Percentiles rank a stretch among this genome's conserved stretches.
These are phyloP conservation scores for Peziza echinospora DNA, from an alignment of 495 filamentous ascomycete genomes.

Conservation along the genomic window DNA sequence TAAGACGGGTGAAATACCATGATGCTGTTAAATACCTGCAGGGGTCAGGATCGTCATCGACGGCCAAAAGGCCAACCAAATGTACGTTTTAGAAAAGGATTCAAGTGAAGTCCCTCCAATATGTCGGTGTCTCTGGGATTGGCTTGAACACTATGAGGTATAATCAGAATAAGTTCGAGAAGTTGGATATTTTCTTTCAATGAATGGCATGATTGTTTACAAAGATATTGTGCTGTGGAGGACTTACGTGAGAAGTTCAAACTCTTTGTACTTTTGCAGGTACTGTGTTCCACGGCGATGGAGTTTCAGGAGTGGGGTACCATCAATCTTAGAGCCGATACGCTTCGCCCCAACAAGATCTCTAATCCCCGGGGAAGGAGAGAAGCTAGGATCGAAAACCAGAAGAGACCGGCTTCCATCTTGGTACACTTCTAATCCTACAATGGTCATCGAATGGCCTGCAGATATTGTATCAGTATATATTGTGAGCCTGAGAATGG, in stretches of 20 bases:
- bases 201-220: too few relatives aligned
- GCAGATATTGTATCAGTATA: background rate
- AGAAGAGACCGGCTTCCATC: conserved; percentile 50
- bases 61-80: too few relatives aligned
- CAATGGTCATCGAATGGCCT: conserved; percentile 83
- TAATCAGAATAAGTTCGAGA: too few relatives aligned
- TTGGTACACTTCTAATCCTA: conserved; percentile 53
- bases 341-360: conserved; percentile 29
- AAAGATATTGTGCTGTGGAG: too few relatives aligned
- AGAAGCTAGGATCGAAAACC: conserved; percentile 78
- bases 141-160: too few relatives aligned
- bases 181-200: too few relatives aligned
- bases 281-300: conserved; percentile 49
- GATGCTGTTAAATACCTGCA: too few relatives aligned
- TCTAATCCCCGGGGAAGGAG: conserved; percentile 40
- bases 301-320: conserved; percentile 37
- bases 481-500: background rate
- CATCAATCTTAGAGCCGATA: conserved; percentile 23
- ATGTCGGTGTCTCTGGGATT: too few relatives aligned
- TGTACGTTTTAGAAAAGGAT: too few relatives aligned
- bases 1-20: too few relatives aligned
- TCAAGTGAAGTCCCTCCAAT: too few relatives aligned
- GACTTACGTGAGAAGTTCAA: conserved; percentile 61
- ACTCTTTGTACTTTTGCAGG: conserved; percentile 45
- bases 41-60: too few relatives aligned